A percentile compares a stretch with the other conserved stretches of the same genome.
phyloP scores from a whole-genome alignment of 805 yeast genomes.

The Zygosaccharomyces pseudorouxii region DNA sequence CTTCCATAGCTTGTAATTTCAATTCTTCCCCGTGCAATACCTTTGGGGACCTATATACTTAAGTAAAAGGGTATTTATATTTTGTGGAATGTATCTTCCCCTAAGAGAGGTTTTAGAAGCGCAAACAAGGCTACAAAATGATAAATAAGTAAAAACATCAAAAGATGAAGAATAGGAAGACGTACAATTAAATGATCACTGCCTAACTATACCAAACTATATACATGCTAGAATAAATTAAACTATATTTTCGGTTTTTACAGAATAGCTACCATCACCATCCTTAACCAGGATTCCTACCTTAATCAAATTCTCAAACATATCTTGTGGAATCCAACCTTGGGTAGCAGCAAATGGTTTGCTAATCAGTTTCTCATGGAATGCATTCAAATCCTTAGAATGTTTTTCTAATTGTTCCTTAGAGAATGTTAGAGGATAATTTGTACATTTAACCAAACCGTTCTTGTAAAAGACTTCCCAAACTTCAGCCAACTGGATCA shows the following conservation, averaged over 20 bases:
- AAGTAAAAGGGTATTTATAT: too few species aligned
- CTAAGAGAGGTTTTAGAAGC: too few species aligned
- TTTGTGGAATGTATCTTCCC: too few species aligned
- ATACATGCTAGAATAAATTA: not conserved
- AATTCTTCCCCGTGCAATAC: too few species aligned
- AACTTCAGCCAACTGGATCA: conserved; percentile 59
- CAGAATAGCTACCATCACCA: conserved; percentile 50
- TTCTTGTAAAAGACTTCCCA: conserved; percentile 65
- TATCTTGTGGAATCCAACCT: conserved; percentile 95
- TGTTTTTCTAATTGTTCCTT: conserved; percentile 57
- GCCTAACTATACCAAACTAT: not conserved
- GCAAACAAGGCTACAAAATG: not conserved
- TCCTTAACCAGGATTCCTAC: conserved; percentile 64
- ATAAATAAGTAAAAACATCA: not conserved
- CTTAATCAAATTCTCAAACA: conserved; percentile 66
- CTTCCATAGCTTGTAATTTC: conserved; percentile 10
- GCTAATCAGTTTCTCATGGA: conserved; percentile 62
- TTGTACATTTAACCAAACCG: conserved; percentile 46
- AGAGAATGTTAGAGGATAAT: conserved; percentile 58
- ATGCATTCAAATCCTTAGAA: conserved; percentile 53
- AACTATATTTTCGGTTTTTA: conserved; percentile 38
- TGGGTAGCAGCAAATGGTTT: conserved; percentile 85
- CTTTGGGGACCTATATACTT: too few species aligned
- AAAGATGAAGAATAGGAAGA: not conserved
- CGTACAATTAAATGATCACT: not conserved